A percentile compares a stretch with the other conserved stretches of the same genome.
These are phyloP conservation scores for Seminavis robusta DNA, from an alignment of 108 stramenopile species.

Conservation along the genomic window DNA sequence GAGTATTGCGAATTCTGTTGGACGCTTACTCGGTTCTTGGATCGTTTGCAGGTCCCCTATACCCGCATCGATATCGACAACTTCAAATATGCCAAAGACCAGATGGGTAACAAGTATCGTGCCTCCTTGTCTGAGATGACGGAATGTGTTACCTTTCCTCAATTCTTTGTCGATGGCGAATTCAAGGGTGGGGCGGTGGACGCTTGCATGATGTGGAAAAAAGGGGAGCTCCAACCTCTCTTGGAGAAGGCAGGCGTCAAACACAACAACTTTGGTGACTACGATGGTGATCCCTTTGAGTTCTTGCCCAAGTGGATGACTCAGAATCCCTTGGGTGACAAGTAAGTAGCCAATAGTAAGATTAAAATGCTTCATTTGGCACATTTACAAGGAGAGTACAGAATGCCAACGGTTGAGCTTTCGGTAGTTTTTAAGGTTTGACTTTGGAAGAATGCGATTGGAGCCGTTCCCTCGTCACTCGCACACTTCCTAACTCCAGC, in stretches of 20 bases:
- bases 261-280: conserved; percentile 17
- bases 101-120: conserved; percentile 40
- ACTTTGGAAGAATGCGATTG: too few relatives aligned
- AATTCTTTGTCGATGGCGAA: conserved; percentile 33
- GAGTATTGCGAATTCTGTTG: conserved; percentile 50
- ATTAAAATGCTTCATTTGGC: too few relatives aligned
- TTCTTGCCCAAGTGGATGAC: conserved; percentile 55
- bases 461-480: too few relatives aligned
- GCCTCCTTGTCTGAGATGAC: conserved; percentile 19
- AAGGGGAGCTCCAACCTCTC: conserved; percentile 29
- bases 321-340: conserved; percentile 30
- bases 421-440: too few relatives aligned
- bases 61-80: conserved; percentile 23
- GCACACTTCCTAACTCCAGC: too few relatives aligned
- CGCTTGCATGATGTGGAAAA: conserved; percentile 55
- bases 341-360: too few relatives aligned
- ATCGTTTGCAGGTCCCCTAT: conserved; percentile 18
- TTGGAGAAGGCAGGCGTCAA: conserved; percentile 32
- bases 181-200: conserved; percentile 39
- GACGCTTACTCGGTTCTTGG: conserved; percentile 28
- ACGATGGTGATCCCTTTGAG: conserved; percentile 48
- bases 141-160: conserved; percentile 29
- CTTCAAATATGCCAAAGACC: conserved; percentile 30
- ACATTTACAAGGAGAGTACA: too few relatives aligned
- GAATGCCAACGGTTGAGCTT: too few relatives aligned